Percentiles rank a stretch among this genome's conserved stretches.
These are phyloP conservation scores for Gossypium sturtianum DNA, from an alignment of 345 rosid genomes.

Conservation along the genomic window DNA sequence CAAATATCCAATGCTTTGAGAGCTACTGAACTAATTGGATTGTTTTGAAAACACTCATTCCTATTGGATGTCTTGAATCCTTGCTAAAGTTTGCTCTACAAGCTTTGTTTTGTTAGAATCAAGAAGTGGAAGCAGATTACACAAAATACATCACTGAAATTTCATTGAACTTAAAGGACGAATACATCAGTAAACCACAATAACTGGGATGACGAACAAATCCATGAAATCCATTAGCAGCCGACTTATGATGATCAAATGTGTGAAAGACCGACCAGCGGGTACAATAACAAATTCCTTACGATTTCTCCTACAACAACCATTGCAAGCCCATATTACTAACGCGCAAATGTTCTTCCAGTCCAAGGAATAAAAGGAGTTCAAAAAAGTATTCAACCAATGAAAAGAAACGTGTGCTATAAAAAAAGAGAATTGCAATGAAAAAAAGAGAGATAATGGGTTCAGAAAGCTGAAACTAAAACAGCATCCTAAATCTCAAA, in stretches of 20 bases:
- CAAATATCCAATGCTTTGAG: neutral
- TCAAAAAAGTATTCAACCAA: constrained; percentile 45
- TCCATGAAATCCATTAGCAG: constrained; percentile 48
- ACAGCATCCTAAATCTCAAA: neutral
- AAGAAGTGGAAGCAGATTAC: neutral
- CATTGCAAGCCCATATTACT: constrained; percentile 51
- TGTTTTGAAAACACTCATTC: neutral
- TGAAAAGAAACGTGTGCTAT: constrained; percentile 40
- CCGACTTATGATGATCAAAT: constrained; percentile 56
- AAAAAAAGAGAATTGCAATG: constrained; percentile 50
- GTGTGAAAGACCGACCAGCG: constrained; percentile 67
- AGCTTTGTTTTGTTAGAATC: neutral
- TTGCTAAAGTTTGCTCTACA: neutral
- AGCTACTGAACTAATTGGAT: neutral
- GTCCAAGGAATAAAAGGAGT: constrained; percentile 34
- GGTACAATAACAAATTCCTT: constrained; percentile 53
- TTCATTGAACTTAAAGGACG: constrained; percentile 8
- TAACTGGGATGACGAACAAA: constrained; percentile 65
- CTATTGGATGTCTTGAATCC: too few relatives aligned
- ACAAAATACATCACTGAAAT: neutral
- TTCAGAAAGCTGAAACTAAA: constrained; percentile 4
- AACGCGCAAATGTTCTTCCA: constrained; percentile 55
- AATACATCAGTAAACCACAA: constrained; percentile 59
- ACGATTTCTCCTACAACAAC: constrained; percentile 53
- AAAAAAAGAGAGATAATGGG: constrained; percentile 34